phyloP scores from a whole-genome alignment of 208 protist species.

The Leishmania tropica region DNA sequence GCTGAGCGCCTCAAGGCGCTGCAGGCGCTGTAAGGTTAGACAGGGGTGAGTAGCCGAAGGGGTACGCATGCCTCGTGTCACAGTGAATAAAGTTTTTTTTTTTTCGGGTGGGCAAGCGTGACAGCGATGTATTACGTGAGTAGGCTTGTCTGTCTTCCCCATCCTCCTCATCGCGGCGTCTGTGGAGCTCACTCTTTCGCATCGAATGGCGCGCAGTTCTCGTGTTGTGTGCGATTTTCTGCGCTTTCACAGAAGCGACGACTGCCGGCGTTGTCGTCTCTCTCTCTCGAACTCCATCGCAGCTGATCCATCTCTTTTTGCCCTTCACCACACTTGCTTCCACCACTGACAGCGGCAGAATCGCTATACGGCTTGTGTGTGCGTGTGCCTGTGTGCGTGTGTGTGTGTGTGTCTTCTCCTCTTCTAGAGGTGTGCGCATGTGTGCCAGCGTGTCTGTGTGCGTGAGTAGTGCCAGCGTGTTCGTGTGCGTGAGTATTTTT shows the following conservation, averaged over 20 bases:
- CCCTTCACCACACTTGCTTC: neutral
- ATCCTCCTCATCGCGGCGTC: neutral
- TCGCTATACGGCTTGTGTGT: neutral
- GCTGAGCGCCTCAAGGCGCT: slow-evolving; percentile 62
- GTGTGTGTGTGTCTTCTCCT: too few species aligned
- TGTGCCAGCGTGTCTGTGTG: too few species aligned
- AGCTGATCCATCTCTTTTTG: neutral
- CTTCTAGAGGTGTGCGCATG: too few species aligned
- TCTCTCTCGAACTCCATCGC: neutral
- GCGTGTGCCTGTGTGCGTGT: too few species aligned
- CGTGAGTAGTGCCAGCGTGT: neutral
- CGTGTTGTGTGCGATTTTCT: neutral
- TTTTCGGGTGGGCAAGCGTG: too few species aligned
- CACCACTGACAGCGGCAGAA: too few species aligned
- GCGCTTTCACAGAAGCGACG: neutral
- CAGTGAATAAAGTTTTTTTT: neutral
- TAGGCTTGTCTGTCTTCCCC: neutral
- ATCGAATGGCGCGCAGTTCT: neutral
- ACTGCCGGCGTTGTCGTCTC: neutral
- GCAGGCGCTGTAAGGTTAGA: slow-evolving; percentile 36
- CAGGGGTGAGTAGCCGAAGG: neutral
- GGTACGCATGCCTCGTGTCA: neutral
- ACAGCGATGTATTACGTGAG: neutral
- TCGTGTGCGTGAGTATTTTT: neutral
- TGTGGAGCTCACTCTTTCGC: neutral